Base-by-base conservation (phyloP, 352 stramenopile species). In the Pythium chondricola region DNA sequence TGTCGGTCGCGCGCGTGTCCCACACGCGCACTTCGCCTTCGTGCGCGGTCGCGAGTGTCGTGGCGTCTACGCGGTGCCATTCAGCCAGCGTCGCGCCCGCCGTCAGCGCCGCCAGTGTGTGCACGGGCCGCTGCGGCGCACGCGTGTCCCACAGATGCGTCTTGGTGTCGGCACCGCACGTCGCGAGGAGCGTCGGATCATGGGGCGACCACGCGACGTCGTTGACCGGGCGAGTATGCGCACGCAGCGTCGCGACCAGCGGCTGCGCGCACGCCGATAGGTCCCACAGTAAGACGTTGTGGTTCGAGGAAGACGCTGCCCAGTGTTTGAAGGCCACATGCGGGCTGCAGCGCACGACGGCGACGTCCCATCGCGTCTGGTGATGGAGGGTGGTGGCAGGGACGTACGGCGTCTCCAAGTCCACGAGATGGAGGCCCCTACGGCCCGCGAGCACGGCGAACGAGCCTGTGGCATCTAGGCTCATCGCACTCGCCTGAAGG, bases 231-330 rank as follows among this genome's bases (percentile, higher is more conserved):
- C 82, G 64, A 8, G 79, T 86, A 42, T 93, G 82, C 17, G 73
- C 77, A 38, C 80, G 65, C 36, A 93, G 56, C 27, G 82, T 93
- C 11, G 77, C 71, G 6, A 91, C 62, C 11, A 93, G 70, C 35
- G 82, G 73, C 43, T 78, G 71, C 22, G 9, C 3, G 43, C 26
- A 32, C 49, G 56, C 49, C 11, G 65, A 43, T 33, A 93, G 70
- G 50, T 89, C 68, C 82, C 82, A 93, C 29, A 93, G 75, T 36
- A 93, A 70, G 31, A 78, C 88, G 51, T 88, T 85, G 36, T 82
- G 68, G 61, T 91, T 87, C 35, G 77, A 87, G 31, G 82, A 88
- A 13, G 82, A 88, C 6, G 80, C 79, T 22, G 91, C 78, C 54
- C 77, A 64, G 50, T 60, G 67, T 52, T 74, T 73, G 58, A 76